Conservation (phyloP, 805 yeast genomes). For the Pichia californica region DNA sequence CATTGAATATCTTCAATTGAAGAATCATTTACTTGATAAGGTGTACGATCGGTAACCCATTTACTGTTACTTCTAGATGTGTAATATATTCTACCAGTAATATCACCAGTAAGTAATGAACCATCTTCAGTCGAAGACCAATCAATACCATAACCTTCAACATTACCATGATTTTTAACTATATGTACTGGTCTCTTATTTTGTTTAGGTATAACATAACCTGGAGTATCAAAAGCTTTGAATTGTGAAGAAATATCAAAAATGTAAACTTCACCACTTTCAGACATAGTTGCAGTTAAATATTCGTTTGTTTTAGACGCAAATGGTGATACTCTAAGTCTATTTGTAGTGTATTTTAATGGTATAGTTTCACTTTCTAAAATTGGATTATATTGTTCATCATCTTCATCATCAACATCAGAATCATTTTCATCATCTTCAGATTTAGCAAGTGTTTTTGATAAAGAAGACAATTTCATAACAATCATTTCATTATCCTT, state of each 20-base stretch:
- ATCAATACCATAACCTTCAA: slow-evolving; percentile 96
- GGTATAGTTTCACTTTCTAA: slow-evolving; percentile 81
- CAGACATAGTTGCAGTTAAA: slow-evolving; percentile 81
- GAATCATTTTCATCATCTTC: slow-evolving; percentile 67
- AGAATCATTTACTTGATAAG: slow-evolving; percentile 61
- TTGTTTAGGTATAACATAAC: slow-evolving; percentile 69
- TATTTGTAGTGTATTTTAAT: slow-evolving; percentile 76
- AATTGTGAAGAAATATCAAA: slow-evolving; percentile 76
- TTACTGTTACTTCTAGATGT: slow-evolving; percentile 70
- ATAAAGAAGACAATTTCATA: slow-evolving; percentile 73
- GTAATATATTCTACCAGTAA: slow-evolving; percentile 72
- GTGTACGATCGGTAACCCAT: slow-evolving; percentile 83
- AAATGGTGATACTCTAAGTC: slow-evolving; percentile 79
- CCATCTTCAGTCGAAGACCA: slow-evolving; percentile 93
- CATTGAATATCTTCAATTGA: slow-evolving; percentile 97
- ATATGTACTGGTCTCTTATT: slow-evolving; percentile 80
- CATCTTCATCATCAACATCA: slow-evolving; percentile 69
- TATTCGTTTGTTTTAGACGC: slow-evolving; percentile 70
- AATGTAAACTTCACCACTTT: slow-evolving; percentile 82
- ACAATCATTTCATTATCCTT: slow-evolving; percentile 86
- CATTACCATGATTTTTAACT: slow-evolving; percentile 77
- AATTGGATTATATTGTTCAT: slow-evolving; percentile 67
- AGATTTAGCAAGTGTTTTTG: slow-evolving; percentile 81
- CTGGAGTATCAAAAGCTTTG: slow-evolving; percentile 84
- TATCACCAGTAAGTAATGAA: slow-evolving; percentile 80